phyloP scores from a whole-genome alignment of 1,284 basidiomycete genomes.

The Sporisorium graminicola region DNA sequence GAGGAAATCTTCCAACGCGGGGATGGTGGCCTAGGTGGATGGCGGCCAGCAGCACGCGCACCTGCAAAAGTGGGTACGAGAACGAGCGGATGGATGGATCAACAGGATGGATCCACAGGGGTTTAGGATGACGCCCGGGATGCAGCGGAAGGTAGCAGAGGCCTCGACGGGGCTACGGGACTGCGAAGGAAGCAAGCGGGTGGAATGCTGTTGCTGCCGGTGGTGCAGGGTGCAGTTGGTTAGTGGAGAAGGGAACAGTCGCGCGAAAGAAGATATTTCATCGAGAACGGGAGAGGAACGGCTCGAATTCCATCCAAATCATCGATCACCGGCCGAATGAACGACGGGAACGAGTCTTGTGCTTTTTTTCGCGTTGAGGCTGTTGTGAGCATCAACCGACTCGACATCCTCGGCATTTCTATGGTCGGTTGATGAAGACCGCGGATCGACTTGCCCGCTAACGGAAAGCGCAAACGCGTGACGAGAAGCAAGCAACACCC shows the following conservation, averaged over 20 bases:
- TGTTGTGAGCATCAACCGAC: neutral
- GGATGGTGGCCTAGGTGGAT: neutral
- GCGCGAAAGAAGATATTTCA: conserved; percentile 43
- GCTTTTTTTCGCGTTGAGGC: neutral
- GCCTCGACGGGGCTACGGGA: neutral
- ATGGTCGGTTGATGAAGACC: neutral
- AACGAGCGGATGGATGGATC: neutral
- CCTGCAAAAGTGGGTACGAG: neutral
- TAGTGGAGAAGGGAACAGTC: conserved; percentile 46
- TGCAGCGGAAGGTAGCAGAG: neutral
- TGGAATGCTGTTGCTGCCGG: neutral
- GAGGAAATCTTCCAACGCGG: neutral
- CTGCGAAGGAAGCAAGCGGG: neutral
- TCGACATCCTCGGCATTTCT: neutral
- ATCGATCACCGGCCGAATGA: conserved; percentile 55
- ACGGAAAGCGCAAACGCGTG: too few species aligned
- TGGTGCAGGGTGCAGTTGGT: conserved; percentile 42
- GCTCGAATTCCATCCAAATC: neutral
- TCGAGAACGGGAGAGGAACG: neutral
- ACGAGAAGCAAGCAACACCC: too few species aligned
- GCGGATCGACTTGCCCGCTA: too few species aligned
- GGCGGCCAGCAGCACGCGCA: neutral
- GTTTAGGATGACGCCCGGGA: neutral
- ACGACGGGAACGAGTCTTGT: neutral
- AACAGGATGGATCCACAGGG: neutral